Evolutionary conservation across 352 stramenopile genomes (phyloP), one percentile per base, ranked within the genome.

Genomic region (Blastocystis sp.): DNA sequence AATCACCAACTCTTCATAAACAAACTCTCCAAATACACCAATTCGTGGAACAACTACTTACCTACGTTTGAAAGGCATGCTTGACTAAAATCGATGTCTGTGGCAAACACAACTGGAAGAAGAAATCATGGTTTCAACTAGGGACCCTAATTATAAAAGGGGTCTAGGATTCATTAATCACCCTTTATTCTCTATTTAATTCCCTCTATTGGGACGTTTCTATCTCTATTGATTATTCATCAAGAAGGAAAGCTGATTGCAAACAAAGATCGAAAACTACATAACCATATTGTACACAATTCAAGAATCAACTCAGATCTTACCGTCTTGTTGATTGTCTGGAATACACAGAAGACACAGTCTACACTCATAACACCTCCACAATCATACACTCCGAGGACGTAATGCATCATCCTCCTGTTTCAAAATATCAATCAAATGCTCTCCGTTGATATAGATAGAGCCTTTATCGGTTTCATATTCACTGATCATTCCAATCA

Each of bases 61-160:
- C 76, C 76, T 87, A 57, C 76, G 57, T 51, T 87, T 87, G 42
- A 87, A 87, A 40, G 57, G 57, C 69, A 90, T 78, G 40, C 19
- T 60, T 79, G 35, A 76, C 64, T 76, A 37, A 33, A 33, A 62
- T 62, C 22, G 42, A 70, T 70, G 60, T 22, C 22, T 70, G 60
- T 44, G 60, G 60, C 60, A 70, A 70, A 70, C 60, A 70, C 60
- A 44, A 70, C 13, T 70, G 13, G 33, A 44, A 40, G 42, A 70
- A 33, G 42, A 30, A 44, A 70, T 44, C 33, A 62, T 44, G 33
- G 33, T 22, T 37, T 48, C 24, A 22, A 48, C 42, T 33, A 5
- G 60, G 60, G 33, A 5, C 13, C 60, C n/a, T 48, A 70, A 44
- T 70, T 40, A 22, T 22, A 44, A 44, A 44, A 40, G 6, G 33